These are phyloP conservation scores for Candida loeiensis DNA, from an alignment of 805 yeast species.

Conservation along the genomic window DNA sequence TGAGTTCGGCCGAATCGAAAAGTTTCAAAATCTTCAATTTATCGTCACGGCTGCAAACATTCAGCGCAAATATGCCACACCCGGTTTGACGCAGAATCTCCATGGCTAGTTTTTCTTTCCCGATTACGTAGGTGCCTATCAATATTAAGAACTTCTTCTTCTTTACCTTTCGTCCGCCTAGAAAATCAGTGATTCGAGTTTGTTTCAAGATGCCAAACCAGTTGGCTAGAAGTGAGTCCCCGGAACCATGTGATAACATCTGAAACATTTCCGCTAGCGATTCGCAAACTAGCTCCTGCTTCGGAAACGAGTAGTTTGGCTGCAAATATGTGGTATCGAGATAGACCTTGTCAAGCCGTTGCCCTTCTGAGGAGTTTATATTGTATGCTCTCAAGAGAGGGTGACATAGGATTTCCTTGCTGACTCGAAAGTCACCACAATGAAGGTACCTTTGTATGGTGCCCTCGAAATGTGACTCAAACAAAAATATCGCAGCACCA, in stretches of 20 bases:
- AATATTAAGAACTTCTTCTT: constrained; percentile 50
- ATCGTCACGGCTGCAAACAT: constrained; percentile 42
- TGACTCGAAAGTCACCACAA: constrained; percentile 91
- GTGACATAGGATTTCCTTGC: constrained; percentile 45
- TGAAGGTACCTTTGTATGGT: constrained; percentile 50
- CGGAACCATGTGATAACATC: constrained; percentile 23
- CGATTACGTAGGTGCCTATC: constrained; percentile 88
- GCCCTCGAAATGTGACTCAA: constrained; percentile 42
- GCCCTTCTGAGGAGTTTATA: not conserved
- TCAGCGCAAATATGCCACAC: constrained; percentile 54
- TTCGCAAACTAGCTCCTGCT: constrained; percentile 64
- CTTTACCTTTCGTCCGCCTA: constrained; percentile 10
- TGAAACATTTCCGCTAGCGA: constrained; percentile 53
- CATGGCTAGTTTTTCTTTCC: constrained; percentile 84
- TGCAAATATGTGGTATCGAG: constrained; percentile 88
- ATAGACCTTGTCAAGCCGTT: constrained; percentile 58
- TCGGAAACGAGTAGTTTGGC: constrained; percentile 72
- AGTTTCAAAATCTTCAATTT: constrained; percentile 40
- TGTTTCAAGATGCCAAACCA: constrained; percentile 37
- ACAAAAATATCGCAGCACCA: constrained; percentile 81
- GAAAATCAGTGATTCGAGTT: constrained; percentile 39
- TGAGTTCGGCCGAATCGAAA: constrained; percentile 43
- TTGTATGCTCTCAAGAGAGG: constrained; percentile 24
- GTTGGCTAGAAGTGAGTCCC: constrained; percentile 19
- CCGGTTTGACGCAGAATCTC: constrained; percentile 50